phyloP scores from a whole-genome alignment of 352 stramenopile species.

The Plasmopara muralis region DNA sequence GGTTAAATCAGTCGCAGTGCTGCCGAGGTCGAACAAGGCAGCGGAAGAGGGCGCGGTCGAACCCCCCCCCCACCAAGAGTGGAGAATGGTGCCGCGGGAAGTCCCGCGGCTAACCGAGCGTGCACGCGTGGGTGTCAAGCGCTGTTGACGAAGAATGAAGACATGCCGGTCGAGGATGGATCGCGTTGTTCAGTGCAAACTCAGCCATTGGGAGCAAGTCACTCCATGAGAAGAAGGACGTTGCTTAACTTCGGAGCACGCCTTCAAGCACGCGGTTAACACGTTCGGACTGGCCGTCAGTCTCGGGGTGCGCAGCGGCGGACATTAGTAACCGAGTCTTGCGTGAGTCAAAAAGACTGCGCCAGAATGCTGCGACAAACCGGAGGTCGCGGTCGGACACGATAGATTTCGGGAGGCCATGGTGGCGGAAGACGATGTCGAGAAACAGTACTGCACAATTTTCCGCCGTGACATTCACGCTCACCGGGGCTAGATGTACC shows the following conservation, averaged over 20 bases:
- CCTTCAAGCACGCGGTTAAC: neutral
- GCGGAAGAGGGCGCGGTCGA: neutral
- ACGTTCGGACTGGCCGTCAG: neutral
- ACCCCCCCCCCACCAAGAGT: neutral
- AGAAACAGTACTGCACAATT: neutral
- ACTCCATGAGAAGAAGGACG: neutral
- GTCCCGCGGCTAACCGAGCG: neutral
- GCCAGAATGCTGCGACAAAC: neutral
- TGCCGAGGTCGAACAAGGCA: too few species aligned
- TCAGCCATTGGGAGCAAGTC: neutral
- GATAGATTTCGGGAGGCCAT: neutral
- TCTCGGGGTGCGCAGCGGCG: neutral
- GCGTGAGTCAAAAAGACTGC: neutral
- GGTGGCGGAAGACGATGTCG: neutral
- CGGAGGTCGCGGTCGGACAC: neutral
- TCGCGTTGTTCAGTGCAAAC: neutral
- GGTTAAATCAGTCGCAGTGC: too few species aligned
- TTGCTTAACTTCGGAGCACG: neutral
- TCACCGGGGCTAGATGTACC: neutral
- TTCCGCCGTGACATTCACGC: neutral
- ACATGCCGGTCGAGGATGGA: neutral
- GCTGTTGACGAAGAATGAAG: neutral
- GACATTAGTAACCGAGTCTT: neutral
- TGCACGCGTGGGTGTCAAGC: neutral
- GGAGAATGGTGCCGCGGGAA: neutral